Evolutionary conservation across 805 yeast species (phyloP), one percentile per base, ranked within the genome.

Genomic region (Jamesozyma piceae): DNA sequence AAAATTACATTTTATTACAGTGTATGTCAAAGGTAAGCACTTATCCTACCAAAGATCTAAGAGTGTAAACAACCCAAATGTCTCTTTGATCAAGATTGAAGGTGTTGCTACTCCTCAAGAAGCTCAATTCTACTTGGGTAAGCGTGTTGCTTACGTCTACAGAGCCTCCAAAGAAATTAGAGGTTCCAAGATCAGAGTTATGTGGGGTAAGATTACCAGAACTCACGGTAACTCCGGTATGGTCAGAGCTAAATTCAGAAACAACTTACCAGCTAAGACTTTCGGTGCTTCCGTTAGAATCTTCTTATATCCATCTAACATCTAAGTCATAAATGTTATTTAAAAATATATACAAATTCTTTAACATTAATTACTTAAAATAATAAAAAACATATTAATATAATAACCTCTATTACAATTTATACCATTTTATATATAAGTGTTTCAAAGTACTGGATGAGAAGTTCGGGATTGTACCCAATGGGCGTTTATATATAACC

Each of bases 21-120:
- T 92, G 78, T 92, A 92, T 96, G 97, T 92, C 76, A 92, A 90
- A 82, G 98, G 97, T 77, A 92, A 90, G 82, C 98, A 92, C 84
- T 72, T 92, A 69, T 89, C 97, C 65, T 92, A 90, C 95, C 97
- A 92, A 81, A 94, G 98, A 79, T 88, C 97, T 64, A 92, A 92
- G 88, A 80, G 80, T 73, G 86, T 83, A 70, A 88, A 82, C 82
- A 86, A 92, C 94, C 97, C 98, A 73, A 83, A 86, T 78, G 85
- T 85, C 64, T 92, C 98, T 56, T 80, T 92, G 73, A 77, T 92
- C 72, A 85, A 92, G 79, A 82, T 90, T 67, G 98, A 92, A 78
- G 95, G 95, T 74, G 98, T 92, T 64, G 70, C 81, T 55, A 68
- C 75, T 68, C 77, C 95, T 64, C 81, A 85, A 70, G 98, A 90